Base-by-base conservation (phyloP, 73 alveolate genomes). In the Blepharisma stoltei region DNA sequence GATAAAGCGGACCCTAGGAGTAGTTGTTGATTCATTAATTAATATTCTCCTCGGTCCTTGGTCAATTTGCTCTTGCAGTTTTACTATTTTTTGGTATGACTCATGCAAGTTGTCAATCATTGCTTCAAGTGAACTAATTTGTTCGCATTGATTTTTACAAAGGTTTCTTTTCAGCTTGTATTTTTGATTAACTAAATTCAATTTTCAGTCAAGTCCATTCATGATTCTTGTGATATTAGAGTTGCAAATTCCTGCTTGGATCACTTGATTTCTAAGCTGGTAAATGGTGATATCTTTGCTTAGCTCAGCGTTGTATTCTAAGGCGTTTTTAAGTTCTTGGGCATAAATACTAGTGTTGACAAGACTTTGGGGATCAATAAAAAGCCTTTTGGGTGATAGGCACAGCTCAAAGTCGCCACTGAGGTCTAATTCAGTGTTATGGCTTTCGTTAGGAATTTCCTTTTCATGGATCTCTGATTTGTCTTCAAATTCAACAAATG, bases 231-330 rank as follows among this genome's bases (percentile, higher is more conserved):
- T 14, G 46, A 60, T 18, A 38, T 60, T 60, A 11, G 73, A n/a
- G 45, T 60, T 60, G 14, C 14, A 14, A 14, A 60, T 38, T 8
- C 73, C 23, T 8, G 73, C 73, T 60, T 60, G 46, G 0, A 60
- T 60, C 18, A 60, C 46, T 60, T 60, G 73, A 38, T 60, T 60
- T 25, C 23, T 60, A 20, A 60, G 73, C 46, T 60, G 73, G 5
- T 14, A 38, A 60, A 60, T n/a, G 6, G 14, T n/a, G 48, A 60
- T 25, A 14, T 60, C 73, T 60, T 60, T 60, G 46, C 23, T 60
- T 9, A 60, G 4, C 73, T 60, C 73, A 25, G 46, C 23, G 73
- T 60, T 60, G 11, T 38, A n/a, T 5, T 60, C 73, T 18, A 60
- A 25, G 14, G 73, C 73, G 14, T 60, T n/a, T 14, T 60, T 60